phyloP scores from a whole-genome alignment of 2,329 filamentous ascomycete species.

The Lachnum nothofagi region DNA sequence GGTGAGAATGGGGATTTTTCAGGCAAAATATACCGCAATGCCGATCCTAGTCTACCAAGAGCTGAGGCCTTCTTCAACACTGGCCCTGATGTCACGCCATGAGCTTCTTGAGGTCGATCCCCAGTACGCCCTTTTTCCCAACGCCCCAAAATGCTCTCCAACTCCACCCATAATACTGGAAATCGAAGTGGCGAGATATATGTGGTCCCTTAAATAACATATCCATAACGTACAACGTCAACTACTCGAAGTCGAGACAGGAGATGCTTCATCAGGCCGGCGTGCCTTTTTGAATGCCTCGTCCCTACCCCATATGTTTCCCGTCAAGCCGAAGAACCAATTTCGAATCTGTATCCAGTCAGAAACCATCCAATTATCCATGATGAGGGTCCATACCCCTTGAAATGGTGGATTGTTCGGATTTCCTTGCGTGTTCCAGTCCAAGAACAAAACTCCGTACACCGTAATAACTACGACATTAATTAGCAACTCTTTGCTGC shows the following conservation, averaged over 20 bases:
- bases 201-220: too few species aligned
- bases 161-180: too few species aligned
- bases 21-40: too few species aligned
- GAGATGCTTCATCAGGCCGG: slow-evolving; percentile 18
- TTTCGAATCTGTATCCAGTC: slow-evolving; percentile 35
- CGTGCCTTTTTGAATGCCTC: slow-evolving; percentile 1
- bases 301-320: slow-evolving; percentile 22
- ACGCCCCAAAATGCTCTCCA: too few species aligned
- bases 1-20: too few species aligned
- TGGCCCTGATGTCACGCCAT: too few species aligned
- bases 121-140: too few species aligned
- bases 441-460: slow-evolving; percentile 59
- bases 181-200: too few species aligned
- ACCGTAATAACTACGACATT: slow-evolving; percentile 43
- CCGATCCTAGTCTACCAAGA: too few species aligned
- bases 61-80: too few species aligned
- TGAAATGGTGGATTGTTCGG: slow-evolving; percentile 43
- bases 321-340: slow-evolving; percentile 37
- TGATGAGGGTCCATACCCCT: slow-evolving; percentile 37
- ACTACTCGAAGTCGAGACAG: slow-evolving; percentile 13
- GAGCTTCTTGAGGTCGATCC: too few species aligned
- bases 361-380: slow-evolving; percentile 2
- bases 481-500: slow-evolving; percentile 11
- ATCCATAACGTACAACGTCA: slow-evolving; percentile 6
- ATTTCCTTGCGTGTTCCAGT: slow-evolving; percentile 41